Evolutionary conservation across 192 early-diverging fungal species (phyloP), one percentile per base, ranked within the genome.

Genomic region (Coemansia sp.): DNA sequence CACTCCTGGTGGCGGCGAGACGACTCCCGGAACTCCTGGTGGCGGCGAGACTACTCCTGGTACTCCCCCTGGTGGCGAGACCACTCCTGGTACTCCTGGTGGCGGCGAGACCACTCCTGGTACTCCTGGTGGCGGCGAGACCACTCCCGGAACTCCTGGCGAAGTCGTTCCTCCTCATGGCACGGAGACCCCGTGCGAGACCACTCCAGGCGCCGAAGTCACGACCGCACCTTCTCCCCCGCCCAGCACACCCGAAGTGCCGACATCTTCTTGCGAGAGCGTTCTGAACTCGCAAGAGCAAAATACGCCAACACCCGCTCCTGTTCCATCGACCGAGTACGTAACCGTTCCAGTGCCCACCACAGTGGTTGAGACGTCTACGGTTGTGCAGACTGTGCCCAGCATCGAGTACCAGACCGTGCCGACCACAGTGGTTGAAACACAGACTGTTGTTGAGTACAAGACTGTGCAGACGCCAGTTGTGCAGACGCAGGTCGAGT

Each of bases 401-500:
- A 72, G 62, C 62, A 37, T 68, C 4, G 24, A 68, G n/a, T 67
- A 65, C 66, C 54, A 78, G 63, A 78, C 69, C 0, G 65, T 77
- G 9, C 65, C 65, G 16, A 77, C 59, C 37, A 57, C 70, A 11
- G 61, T 64, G 23, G 57, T 68, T 1, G 64, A 67, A 52, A 63
- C 66, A 57, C 59, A 70, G 43, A 73, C 70, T 19, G 54, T 55
- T 12, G 64, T 68, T 26, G 37, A 22, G 18, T 72, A 69, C 20
- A 49, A 72, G 58, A 64, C 65, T 4, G 69, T 78, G 4, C 66
- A 61, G 10, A 59, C 65, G 4, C 64, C 68, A 1, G 61, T 79
- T 3, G 23, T 51, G 22, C 68, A 73, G 71, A 79, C 76, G 20
- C 71, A 73, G 64, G 29, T 69, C 35, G 63, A 69, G 75, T 78